Evolutionary conservation across 768 basidiomycete genomes (phyloP).

Genomic region (Russula compacta): DNA sequence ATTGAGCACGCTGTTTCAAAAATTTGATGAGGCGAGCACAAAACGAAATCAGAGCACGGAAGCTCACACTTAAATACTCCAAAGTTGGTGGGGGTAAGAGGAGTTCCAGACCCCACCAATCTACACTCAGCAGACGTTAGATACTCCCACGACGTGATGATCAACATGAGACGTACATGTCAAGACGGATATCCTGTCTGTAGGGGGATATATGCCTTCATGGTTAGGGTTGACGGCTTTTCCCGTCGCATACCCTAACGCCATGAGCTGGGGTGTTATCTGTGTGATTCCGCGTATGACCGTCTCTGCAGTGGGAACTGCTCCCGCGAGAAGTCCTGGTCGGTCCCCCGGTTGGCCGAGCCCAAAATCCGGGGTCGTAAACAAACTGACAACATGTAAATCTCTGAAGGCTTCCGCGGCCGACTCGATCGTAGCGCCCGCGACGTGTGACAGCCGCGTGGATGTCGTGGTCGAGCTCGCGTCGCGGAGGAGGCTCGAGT

Average conservation of each 20-base stretch:
- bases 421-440: conserved; percentile 41
- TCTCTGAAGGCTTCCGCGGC: conserved; percentile 45
- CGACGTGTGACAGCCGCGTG: conserved; percentile 28
- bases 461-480: conserved; percentile 8
- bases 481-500: conserved; percentile 42
- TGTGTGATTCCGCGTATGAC: conserved; percentile 58
- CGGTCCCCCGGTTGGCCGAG: conserved; percentile 66
- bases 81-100: conserved; percentile 66
- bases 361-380: conserved; percentile 56
- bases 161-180: conserved; percentile 48
- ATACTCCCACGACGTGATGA: neutral
- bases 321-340: conserved; percentile 59
- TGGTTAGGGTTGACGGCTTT: conserved; percentile 58
- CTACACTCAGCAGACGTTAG: conserved; percentile 30
- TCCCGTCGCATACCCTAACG: conserved; percentile 69
- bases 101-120: conserved; percentile 88
- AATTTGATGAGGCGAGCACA: neutral
- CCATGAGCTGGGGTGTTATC: conserved; percentile 71
- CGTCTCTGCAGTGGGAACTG: conserved; percentile 66
- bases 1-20: conserved; percentile 40
- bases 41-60: neutral
- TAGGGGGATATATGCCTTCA: conserved; percentile 58
- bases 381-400: conserved; percentile 51
- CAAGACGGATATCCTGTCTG: conserved; percentile 66
- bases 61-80: conserved; percentile 45